phyloP scores from a whole-genome alignment of 306 rosid genomes.

The Hippophae tibetana region DNA sequence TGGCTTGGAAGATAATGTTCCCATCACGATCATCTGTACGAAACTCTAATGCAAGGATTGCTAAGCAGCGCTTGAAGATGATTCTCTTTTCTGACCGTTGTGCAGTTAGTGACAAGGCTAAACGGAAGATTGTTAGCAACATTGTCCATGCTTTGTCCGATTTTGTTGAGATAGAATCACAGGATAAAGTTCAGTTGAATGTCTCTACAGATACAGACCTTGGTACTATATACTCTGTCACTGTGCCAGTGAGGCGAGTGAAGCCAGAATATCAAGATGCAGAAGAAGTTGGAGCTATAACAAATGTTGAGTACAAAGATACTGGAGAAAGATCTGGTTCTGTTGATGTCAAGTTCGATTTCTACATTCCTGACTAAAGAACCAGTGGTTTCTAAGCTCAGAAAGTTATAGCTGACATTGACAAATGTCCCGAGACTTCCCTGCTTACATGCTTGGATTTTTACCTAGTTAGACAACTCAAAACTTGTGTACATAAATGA shows the following conservation, averaged over 20 bases:
- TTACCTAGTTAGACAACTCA: slow-evolving; percentile 12
- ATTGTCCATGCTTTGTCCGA: slow-evolving; percentile 75
- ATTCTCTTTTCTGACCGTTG: slow-evolving; percentile 91
- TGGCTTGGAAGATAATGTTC: slow-evolving; percentile 87
- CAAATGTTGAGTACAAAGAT: slow-evolving; percentile 85
- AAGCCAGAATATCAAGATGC: slow-evolving; percentile 74
- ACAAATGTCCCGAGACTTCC: slow-evolving; percentile 1
- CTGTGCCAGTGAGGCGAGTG: slow-evolving; percentile 88
- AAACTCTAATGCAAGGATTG: slow-evolving; percentile 76
- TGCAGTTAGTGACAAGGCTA: slow-evolving; percentile 89
- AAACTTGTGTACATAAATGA: slow-evolving; percentile 27
- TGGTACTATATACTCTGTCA: slow-evolving; percentile 90
- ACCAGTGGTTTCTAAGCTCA: slow-evolving; percentile 5
- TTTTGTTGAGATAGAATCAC: slow-evolving; percentile 93
- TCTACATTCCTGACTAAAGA: slow-evolving; percentile 39
- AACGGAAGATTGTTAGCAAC: slow-evolving; percentile 67
- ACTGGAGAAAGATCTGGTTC: slow-evolving; percentile 60
- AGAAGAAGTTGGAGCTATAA: slow-evolving; percentile 68
- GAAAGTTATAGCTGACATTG: neutral
- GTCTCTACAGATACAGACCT: slow-evolving; percentile 81
- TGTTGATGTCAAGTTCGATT: slow-evolving; percentile 47
- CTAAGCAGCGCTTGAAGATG: slow-evolving; percentile 96
- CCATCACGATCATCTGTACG: slow-evolving; percentile 57
- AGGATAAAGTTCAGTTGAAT: slow-evolving; percentile 84
- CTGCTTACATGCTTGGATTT: slow-evolving; percentile 10